These are phyloP conservation scores for Penicillium sp. DNA, from an alignment of 2,329 filamentous ascomycete genomes.

Conservation along the genomic window DNA sequence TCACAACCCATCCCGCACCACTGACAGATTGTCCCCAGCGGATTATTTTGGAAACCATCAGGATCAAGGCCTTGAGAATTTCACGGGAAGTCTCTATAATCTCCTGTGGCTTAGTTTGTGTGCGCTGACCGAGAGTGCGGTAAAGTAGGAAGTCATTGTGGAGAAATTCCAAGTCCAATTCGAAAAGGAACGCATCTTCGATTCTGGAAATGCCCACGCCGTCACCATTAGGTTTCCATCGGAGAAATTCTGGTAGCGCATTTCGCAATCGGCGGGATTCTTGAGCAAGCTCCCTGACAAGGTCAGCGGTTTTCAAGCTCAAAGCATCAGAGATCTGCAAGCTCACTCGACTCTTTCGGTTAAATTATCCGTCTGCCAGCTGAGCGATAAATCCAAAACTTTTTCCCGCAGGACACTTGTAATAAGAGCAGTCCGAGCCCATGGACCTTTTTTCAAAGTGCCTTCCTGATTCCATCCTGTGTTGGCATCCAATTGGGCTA, in stretches of 20 bases:
- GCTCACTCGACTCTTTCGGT: constrained; percentile 19
- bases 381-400: constrained; percentile 23
- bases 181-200: constrained; percentile 13
- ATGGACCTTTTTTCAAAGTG: constrained; percentile 9
- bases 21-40: constrained; percentile 12
- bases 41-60: constrained; percentile 10
- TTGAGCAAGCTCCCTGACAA: constrained; percentile 14
- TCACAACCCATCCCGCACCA: constrained; percentile 20
- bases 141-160: constrained; percentile 29
- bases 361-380: constrained; percentile 18
- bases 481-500: constrained; percentile 7
- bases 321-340: background rate
- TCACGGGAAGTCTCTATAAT: constrained; percentile 24
- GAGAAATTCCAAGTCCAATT: constrained; percentile 24
- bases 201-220: background rate
- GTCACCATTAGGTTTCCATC: constrained; percentile 16
- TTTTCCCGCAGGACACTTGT: constrained; percentile 21
- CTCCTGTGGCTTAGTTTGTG: constrained; percentile 18
- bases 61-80: constrained; percentile 23
- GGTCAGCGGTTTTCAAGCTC: background rate
- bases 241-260: constrained; percentile 21
- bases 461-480: constrained; percentile 14
- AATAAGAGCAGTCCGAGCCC: constrained; percentile 10
- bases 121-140: constrained; percentile 20
- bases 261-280: constrained; percentile 16